Evolutionary conservation across 306 rosid species (phyloP).

Genomic region (Bauhinia variegata): DNA sequence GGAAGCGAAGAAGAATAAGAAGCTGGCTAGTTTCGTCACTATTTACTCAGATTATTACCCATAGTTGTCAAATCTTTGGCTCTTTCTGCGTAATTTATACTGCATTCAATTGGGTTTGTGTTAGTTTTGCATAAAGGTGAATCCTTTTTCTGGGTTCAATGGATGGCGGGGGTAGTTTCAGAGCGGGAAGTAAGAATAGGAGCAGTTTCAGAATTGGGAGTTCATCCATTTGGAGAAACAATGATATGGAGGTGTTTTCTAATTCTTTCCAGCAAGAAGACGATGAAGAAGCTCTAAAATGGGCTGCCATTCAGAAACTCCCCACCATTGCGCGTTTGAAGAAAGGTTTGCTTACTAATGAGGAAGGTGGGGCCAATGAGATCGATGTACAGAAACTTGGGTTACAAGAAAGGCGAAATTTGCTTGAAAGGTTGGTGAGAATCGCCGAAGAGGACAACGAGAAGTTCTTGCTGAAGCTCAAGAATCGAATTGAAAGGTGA

Average conservation of each 20-base stretch:
- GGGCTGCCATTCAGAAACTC: conserved; percentile 55
- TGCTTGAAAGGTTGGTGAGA: conserved; percentile 69
- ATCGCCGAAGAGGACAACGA: conserved; percentile 82
- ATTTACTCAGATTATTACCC: not conserved
- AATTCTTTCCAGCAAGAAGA: conserved; percentile 41
- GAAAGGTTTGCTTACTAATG: conserved; percentile 41
- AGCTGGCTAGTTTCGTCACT: not conserved
- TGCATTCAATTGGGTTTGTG: not conserved
- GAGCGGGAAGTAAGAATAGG: conserved; percentile 38
- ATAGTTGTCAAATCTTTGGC: not conserved
- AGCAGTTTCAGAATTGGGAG: conserved; percentile 47
- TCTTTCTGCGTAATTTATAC: conserved; percentile 2
- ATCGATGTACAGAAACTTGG: conserved; percentile 71
- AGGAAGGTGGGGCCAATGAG: conserved; percentile 62
- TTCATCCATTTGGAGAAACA: conserved; percentile 52
- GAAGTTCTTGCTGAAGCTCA: conserved; percentile 78
- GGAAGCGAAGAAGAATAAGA: not conserved
- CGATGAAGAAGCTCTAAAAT: conserved; percentile 57
- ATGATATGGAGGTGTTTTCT: conserved; percentile 44
- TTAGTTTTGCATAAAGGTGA: not conserved
- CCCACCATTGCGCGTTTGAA: conserved; percentile 51
- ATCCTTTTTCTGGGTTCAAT: not conserved
- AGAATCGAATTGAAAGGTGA: conserved; percentile 66
- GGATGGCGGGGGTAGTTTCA: conserved; percentile 49
- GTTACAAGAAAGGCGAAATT: conserved; percentile 55